A percentile compares a stretch with the other conserved stretches of the same genome.
phyloP scores from a whole-genome alignment of 805 yeast genomes.

The Starmerella tilneyi region DNA sequence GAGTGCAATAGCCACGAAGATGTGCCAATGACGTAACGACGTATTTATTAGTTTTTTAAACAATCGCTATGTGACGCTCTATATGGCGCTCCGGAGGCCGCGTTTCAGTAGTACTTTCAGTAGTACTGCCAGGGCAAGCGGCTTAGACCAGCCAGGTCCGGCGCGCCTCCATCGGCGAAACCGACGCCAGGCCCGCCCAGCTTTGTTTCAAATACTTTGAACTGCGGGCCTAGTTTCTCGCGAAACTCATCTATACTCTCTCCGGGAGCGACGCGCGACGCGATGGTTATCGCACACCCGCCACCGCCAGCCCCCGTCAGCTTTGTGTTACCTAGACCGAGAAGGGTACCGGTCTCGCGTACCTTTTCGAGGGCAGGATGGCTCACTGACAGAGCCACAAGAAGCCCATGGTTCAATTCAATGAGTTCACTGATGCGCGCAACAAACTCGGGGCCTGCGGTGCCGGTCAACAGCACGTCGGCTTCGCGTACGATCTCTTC shows the following conservation, averaged over 20 bases:
- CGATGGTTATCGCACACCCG: constrained; percentile 88
- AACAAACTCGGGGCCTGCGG: constrained; percentile 30
- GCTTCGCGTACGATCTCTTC: constrained; percentile 66
- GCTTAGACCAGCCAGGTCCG: background rate
- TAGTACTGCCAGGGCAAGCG: constrained; percentile 16
- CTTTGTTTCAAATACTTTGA: constrained; percentile 64
- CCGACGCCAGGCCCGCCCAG: constrained; percentile 91
- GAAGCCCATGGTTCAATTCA: constrained; percentile 74
- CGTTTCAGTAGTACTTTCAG: constrained; percentile 1
- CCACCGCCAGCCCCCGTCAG: constrained; percentile 99
- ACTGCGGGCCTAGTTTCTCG: constrained; percentile 41
- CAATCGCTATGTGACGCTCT: too few species aligned
- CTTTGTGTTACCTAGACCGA: constrained; percentile 73
- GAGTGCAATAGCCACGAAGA: background rate
- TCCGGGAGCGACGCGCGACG: constrained; percentile 37
- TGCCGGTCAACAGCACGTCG: constrained; percentile 44
- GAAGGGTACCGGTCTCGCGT: constrained; percentile 51
- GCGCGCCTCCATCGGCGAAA: constrained; percentile 8
- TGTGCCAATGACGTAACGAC: background rate
- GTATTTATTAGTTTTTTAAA: background rate
- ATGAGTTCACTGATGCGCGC: constrained; percentile 39
- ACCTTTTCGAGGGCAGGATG: constrained; percentile 83
- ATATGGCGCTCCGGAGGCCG: too few species aligned
- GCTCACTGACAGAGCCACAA: constrained; percentile 79
- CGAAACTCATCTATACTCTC: constrained; percentile 29